These are phyloP conservation scores for Phoma sp. DNA, from an alignment of 2,329 filamentous ascomycete species.

Conservation along the genomic window DNA sequence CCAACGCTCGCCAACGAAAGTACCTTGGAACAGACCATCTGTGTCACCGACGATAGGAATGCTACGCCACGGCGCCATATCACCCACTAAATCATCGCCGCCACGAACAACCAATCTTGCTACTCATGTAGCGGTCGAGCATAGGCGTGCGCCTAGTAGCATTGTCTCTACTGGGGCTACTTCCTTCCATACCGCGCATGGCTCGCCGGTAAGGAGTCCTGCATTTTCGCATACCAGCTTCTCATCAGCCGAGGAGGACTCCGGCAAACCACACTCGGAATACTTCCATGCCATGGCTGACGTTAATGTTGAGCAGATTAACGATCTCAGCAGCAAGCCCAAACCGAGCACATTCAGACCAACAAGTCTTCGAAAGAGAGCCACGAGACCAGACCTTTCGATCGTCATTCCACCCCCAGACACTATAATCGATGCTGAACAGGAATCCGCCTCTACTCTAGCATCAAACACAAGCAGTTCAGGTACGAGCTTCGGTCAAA, in stretches of 20 bases:
- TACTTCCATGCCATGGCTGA: slow-evolving; percentile 23
- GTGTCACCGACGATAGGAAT: slow-evolving; percentile 23
- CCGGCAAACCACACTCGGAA: slow-evolving; percentile 11
- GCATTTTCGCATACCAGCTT: slow-evolving; percentile 30
- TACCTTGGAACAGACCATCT: slow-evolving; percentile 27
- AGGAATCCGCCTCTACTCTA: slow-evolving; percentile 3
- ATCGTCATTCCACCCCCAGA: slow-evolving; percentile 24
- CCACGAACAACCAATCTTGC: slow-evolving; percentile 14
- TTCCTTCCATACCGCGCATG: slow-evolving; percentile 30
- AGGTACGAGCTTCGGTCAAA: not conserved
- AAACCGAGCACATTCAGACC: not conserved
- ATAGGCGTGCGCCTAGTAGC: slow-evolving; percentile 26
- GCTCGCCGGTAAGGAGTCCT: slow-evolving; percentile 42
- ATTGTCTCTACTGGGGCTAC: slow-evolving; percentile 29
- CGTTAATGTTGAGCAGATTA: slow-evolving; percentile 22
- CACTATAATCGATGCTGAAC: not conserved
- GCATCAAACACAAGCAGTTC: slow-evolving; percentile 21
- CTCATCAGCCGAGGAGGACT: slow-evolving; percentile 23
- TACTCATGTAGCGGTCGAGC: not conserved
- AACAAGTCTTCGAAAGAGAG: not conserved
- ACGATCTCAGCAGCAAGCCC: not conserved
- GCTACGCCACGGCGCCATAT: slow-evolving; percentile 13
- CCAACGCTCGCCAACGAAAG: slow-evolving; percentile 26
- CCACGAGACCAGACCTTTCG: slow-evolving; percentile 27
- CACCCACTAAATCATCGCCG: slow-evolving; percentile 30